A percentile compares a stretch with the other conserved stretches of the same genome.
These are phyloP conservation scores for Gracilaria caudata DNA, from an alignment of 23 red algal genomes.

Conservation along the genomic window DNA sequence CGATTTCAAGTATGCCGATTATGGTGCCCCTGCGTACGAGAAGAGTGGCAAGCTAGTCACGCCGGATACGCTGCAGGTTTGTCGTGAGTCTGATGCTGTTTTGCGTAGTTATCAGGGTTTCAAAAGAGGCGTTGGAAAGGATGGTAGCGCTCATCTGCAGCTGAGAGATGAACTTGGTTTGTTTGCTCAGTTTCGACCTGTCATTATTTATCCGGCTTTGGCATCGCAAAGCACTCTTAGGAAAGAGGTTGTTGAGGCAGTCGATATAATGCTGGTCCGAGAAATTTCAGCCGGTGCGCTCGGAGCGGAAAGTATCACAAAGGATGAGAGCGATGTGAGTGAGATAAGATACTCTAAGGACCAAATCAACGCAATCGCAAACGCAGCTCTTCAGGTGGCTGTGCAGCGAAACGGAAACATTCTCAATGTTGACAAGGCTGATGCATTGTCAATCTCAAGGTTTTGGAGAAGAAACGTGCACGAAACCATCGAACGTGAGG, in stretches of 20 bases:
- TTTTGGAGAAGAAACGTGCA: constrained; percentile 88
- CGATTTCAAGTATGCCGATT: constrained; percentile 61
- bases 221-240: constrained; percentile 48
- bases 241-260: constrained; percentile 63
- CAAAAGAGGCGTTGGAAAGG: constrained; percentile 29
- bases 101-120: constrained; percentile 78
- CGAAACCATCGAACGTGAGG: constrained; percentile 61
- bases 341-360: constrained; percentile 64
- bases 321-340: constrained; percentile 46
- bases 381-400: constrained; percentile 63
- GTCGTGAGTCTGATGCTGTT: constrained; percentile 81
- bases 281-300: constrained; percentile 85
- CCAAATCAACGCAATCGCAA: constrained; percentile 62
- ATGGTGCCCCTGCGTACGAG: constrained; percentile 54
- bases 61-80: constrained; percentile 73
- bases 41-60: constrained; percentile 66
- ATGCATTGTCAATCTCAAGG: constrained; percentile 78
- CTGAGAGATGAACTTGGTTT: constrained; percentile 76
- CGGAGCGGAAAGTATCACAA: constrained; percentile 25
- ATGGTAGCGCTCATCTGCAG: constrained; percentile 67
- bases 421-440: constrained; percentile 91
- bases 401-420: constrained; percentile 71
- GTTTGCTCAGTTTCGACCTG: constrained; percentile 91
- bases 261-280: constrained; percentile 86
- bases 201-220: constrained; percentile 75